A percentile compares a stretch with the other conserved stretches of the same genome.
These are phyloP conservation scores for Russula griseocarnosa DNA, from an alignment of 768 basidiomycete genomes.

Conservation along the genomic window DNA sequence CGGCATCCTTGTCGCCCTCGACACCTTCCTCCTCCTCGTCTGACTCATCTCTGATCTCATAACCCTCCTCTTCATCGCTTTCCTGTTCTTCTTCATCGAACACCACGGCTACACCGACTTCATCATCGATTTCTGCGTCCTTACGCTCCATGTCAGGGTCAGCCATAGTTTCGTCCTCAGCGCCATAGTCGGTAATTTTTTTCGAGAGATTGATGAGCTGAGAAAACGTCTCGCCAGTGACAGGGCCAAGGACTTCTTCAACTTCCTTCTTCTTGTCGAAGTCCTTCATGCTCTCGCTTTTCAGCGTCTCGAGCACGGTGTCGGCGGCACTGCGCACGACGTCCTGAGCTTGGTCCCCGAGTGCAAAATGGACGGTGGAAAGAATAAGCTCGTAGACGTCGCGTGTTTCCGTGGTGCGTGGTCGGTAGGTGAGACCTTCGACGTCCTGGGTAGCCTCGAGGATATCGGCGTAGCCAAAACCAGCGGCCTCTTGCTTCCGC, in stretches of 20 bases:
- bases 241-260: conserved; percentile 65
- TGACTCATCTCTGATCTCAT: conserved; percentile 77
- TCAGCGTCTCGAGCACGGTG: conserved; percentile 79
- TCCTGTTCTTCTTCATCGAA: conserved; percentile 98
- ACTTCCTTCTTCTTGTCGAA: conserved; percentile 97
- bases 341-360: conserved; percentile 95
- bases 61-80: conserved; percentile 85
- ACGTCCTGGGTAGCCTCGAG: conserved; percentile 91
- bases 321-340: conserved; percentile 96
- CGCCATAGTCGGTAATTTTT: conserved; percentile 94
- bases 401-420: conserved; percentile 89
- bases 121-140: conserved; percentile 90
- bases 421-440: conserved; percentile 89
- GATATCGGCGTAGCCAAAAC: conserved; percentile 84
- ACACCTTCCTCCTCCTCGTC: conserved; percentile 68
- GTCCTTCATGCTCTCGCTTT: conserved; percentile 85
- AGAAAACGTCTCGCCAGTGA: conserved; percentile 72
- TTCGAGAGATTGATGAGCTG: conserved; percentile 82
- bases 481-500: conserved; percentile 57
- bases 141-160: conserved; percentile 79
- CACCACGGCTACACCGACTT: conserved; percentile 95
- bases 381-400: conserved; percentile 93
- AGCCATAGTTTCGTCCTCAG: conserved; percentile 72
- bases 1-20: conserved; percentile 44
- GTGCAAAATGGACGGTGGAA: conserved; percentile 69